Conservation (phyloP, 208 protist genomes). For the Jaenimonas drosophilae region DNA sequence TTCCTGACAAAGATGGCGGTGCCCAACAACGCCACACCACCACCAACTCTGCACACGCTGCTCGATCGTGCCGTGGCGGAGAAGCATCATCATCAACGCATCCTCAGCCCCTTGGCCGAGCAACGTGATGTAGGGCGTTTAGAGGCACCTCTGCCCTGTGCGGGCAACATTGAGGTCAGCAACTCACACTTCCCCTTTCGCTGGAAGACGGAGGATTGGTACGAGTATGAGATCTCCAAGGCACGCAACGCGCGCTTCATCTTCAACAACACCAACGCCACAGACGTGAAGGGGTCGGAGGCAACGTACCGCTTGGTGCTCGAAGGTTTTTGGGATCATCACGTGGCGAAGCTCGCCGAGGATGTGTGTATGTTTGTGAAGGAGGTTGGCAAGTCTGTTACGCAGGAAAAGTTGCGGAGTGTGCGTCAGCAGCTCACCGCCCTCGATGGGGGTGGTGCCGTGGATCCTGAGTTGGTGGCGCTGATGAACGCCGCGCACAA, state of each 20-base stretch:
- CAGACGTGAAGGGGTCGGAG: constrained; percentile 41
- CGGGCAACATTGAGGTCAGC: constrained; percentile 51
- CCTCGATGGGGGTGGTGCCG: constrained; percentile 9
- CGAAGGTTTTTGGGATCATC: constrained; percentile 84
- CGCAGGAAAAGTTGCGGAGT: constrained; percentile 59
- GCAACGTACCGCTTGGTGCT: constrained; percentile 81
- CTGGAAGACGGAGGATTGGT: constrained; percentile 87
- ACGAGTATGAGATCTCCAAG: constrained; percentile 86
- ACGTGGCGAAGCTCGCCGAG: constrained; percentile 81
- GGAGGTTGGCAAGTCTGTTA: constrained; percentile 64
- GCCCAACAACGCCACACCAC: constrained; percentile 12
- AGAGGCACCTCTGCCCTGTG: constrained; percentile 49
- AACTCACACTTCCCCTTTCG: constrained; percentile 51
- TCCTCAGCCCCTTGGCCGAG: constrained; percentile 52
- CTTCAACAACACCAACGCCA: constrained; percentile 65
- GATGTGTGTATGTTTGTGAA: constrained; percentile 82
- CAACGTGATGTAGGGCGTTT: constrained; percentile 76
- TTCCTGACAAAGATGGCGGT: constrained; percentile 72
- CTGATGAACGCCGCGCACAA: constrained; percentile 41
- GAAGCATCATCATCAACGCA: constrained; percentile 27
- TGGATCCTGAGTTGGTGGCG: constrained; percentile 56
- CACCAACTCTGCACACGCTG: constrained; percentile 48
- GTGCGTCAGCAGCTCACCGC: constrained; percentile 44
- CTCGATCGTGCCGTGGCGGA: constrained; percentile 58
- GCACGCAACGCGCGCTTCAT: constrained; percentile 78